Base-by-base conservation (phyloP, 2,329 filamentous ascomycete species). In the Pseudogymnoascus pannorum region DNA sequence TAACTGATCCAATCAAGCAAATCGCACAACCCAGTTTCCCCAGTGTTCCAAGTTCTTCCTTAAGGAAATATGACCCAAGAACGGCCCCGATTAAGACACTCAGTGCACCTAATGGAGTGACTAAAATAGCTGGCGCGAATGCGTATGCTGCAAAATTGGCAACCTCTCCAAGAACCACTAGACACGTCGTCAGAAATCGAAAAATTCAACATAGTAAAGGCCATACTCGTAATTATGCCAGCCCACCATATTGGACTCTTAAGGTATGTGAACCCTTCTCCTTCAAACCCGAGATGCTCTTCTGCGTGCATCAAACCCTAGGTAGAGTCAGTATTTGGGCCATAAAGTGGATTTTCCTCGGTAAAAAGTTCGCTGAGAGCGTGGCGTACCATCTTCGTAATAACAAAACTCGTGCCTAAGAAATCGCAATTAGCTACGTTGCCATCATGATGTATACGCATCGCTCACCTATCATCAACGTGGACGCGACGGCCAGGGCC, bases 101-200 rank as follows among this genome's bases (percentile, higher is more conserved):
- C 65, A 99, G 81, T 61, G 94, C 94, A 64, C 94, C 94, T 22
- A 99, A 80, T 24, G 94, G 94, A 4, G 94, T 99, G 40, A 99
- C 94, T 60, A 99, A 82, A 75, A 99, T 99, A n/a, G 94, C 95
- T 40, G 94, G 94, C 67, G 94, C 94, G 76, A 97, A 99, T 6
- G 94, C 94, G 74, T 99, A 99, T 64, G 94, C 94, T 58, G 92
- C 92, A 73, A 99, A 99, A 76, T 99, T 99, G 77, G 92, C 95
- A 62, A 97, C 79, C 77, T 99, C 94, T 72, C 94, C 94, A 48
- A 95, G 77, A 64, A 92, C 89, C 84, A 99, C 91, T 96, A 70
- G 60, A 60, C 58, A 63, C 58, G 44, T 62, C 67, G 48, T 69
- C 64, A 72, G 74, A n/a, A 29, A 36, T 12, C 16, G 58, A 60